Percentiles rank a stretch among this genome's conserved stretches.
These are phyloP conservation scores for Heterobasidion occidentale DNA, from an alignment of 1,284 basidiomycete genomes.

Conservation along the genomic window DNA sequence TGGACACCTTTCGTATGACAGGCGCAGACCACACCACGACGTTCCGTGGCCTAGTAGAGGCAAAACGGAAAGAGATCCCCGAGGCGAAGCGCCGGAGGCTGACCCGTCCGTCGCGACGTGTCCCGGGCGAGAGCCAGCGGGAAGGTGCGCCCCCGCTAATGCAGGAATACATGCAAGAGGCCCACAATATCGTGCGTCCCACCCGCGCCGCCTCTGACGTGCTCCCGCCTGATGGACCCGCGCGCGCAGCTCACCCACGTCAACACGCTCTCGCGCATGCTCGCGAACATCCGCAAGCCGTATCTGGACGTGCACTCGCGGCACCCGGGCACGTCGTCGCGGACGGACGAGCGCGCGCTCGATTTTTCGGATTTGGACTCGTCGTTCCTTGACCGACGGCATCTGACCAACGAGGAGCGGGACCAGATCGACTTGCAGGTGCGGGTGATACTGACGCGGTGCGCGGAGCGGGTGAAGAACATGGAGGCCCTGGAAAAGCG, in stretches of 20 bases:
- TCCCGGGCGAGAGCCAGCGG: conserved; percentile 22
- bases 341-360: conserved; percentile 42
- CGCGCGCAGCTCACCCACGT: conserved; percentile 59
- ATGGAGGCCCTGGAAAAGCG: conserved; percentile 83
- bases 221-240: neutral
- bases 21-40: conserved; percentile 44
- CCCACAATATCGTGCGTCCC: conserved; percentile 54
- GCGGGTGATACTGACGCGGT: conserved; percentile 72
- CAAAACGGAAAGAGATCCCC: conserved; percentile 34
- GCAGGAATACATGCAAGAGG: conserved; percentile 65
- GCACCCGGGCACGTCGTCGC: conserved; percentile 26
- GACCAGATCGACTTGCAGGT: conserved; percentile 90
- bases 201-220: neutral
- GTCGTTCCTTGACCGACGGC: conserved; percentile 60
- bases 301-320: conserved; percentile 73
- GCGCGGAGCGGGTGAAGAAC: conserved; percentile 77
- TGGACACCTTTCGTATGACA: neutral
- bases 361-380: conserved; percentile 47
- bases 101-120: conserved; percentile 24
- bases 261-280: conserved; percentile 59
- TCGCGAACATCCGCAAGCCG: conserved; percentile 62
- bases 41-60: conserved; percentile 45
- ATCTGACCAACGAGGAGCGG: conserved; percentile 78
- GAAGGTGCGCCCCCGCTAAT: conserved; percentile 35
- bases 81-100: conserved; percentile 47